Evolutionary conservation across 2,329 filamentous ascomycete species (phyloP), one percentile per base, ranked within the genome.

Genomic region (Parastagonospora avenae): DNA sequence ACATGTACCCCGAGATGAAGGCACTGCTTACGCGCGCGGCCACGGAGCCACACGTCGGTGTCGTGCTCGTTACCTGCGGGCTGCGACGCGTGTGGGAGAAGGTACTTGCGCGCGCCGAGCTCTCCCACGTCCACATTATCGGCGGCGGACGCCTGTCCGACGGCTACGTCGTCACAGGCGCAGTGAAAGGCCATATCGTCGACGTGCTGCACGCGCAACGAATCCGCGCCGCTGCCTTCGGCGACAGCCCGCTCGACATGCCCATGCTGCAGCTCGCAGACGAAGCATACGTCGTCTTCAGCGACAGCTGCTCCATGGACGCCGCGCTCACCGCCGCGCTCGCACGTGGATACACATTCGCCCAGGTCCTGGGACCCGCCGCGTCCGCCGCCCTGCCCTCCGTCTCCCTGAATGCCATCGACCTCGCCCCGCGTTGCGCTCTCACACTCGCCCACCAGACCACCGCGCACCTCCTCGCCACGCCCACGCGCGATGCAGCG

Each of bases 171-270:
- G 74, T 88, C 24, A 84, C 80, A 0, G 70, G 78, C 6, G 58
- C 52, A 0, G 67, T 81, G 15, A 88, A 88, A 63, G 77, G 70
- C 1, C 60, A 59, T 0, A 36, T 86, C 19, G 80, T 85, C 1
- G 44, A 44, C 1, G 70, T 62, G 2, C 62, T 86, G 15, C 70
- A 72, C 0, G 14, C 14, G 0, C 55, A 77, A 35, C 3, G 68
- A 0, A 38, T 76, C 27, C 66, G 76, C 33, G 79, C 86, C 14
- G 79, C 74, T 64, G 85, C 82, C 0, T 84, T 88, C 57, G 84
- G 85, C n/a, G 84, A 87, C 57, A 84, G 84, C 55, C 75, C 75
- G 0, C 52, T 86, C 6, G 85, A 88, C 56, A 32, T 88, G 14
- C 66, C 71, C 0, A 88, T 88, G 85, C 56, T 88, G 10, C 55